Evolutionary conservation across 1,284 basidiomycete genomes (phyloP).

Genomic region (Pseudozyma pruni): DNA sequence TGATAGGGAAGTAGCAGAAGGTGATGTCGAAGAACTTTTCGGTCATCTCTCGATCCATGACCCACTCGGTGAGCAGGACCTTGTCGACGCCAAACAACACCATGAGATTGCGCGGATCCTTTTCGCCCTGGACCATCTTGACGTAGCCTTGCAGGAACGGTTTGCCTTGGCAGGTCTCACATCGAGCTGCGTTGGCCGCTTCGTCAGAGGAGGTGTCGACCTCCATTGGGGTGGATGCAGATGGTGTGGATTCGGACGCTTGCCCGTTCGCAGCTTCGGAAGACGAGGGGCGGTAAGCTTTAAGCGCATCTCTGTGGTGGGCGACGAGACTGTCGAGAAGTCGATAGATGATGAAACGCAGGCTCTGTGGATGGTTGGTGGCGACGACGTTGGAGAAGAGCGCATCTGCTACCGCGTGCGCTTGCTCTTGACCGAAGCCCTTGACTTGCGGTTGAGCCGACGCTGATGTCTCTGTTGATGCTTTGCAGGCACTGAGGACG

Average conservation of each 20-base stretch:
- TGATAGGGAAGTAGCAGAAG: constrained; percentile 99
- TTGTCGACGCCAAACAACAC: constrained; percentile 87
- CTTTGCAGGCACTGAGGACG: constrained; percentile 70
- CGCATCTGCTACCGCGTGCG: constrained; percentile 75
- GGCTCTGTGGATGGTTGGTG: constrained; percentile 82
- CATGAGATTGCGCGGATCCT: constrained; percentile 94
- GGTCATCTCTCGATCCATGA: constrained; percentile 77
- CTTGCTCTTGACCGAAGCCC: constrained; percentile 78
- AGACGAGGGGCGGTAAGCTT: constrained; percentile 10
- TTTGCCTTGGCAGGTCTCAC: constrained; percentile 70
- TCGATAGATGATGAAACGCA: constrained; percentile 82
- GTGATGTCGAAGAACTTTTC: constrained; percentile 87
- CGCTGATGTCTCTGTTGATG: constrained; percentile 6
- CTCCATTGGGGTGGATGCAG: constrained; percentile 12
- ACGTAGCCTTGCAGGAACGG: constrained; percentile 82
- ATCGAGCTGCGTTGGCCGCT: background rate
- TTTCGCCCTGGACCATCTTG: constrained; percentile 87
- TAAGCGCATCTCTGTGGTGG: constrained; percentile 72
- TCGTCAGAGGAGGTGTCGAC: constrained; percentile 16
- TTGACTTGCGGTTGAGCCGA: constrained; percentile 68
- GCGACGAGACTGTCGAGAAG: constrained; percentile 85
- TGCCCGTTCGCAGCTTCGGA: constrained; percentile 2
- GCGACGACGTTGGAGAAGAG: constrained; percentile 83
- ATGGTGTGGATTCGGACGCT: background rate
- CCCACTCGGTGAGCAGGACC: constrained; percentile 87